Percentiles rank a stretch among this genome's conserved stretches.
Conservation (phyloP, 805 yeast genomes). For the Kuraishia borneana region DNA sequence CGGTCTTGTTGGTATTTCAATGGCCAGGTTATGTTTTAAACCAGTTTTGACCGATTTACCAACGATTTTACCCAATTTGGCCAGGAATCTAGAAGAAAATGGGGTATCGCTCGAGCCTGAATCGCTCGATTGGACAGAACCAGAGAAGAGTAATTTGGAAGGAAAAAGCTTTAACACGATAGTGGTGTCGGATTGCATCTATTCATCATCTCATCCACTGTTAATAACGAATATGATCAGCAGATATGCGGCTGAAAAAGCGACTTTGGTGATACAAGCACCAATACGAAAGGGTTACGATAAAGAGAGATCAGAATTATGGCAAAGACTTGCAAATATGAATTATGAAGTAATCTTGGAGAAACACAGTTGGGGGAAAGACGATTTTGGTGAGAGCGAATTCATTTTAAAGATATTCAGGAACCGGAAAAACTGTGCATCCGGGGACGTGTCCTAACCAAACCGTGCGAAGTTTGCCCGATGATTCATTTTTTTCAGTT, state of each 20-base stretch:
- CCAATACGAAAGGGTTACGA: background rate
- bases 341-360: background rate
- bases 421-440: background rate
- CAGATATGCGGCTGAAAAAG: background rate
- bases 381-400: background rate
- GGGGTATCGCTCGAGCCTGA: slow-evolving; percentile 7
- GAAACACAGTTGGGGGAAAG: background rate
- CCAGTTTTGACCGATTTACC: slow-evolving; percentile 65
- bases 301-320: background rate
- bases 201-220: background rate
- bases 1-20: slow-evolving; percentile 75
- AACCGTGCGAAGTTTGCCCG: no score
- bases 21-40: slow-evolving; percentile 38
- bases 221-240: background rate
- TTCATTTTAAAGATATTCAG: background rate
- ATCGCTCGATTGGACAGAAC: background rate
- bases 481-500: no score
- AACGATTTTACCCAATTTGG: slow-evolving; percentile 63
- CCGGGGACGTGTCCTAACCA: background rate
- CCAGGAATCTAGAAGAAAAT: slow-evolving; percentile 48
- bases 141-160: background rate
- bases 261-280: background rate
- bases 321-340: background rate
- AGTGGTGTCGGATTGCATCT: background rate
- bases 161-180: background rate